Conservation (phyloP, 2,329 filamentous ascomycete species). For the Penicillium vulpinum region DNA sequence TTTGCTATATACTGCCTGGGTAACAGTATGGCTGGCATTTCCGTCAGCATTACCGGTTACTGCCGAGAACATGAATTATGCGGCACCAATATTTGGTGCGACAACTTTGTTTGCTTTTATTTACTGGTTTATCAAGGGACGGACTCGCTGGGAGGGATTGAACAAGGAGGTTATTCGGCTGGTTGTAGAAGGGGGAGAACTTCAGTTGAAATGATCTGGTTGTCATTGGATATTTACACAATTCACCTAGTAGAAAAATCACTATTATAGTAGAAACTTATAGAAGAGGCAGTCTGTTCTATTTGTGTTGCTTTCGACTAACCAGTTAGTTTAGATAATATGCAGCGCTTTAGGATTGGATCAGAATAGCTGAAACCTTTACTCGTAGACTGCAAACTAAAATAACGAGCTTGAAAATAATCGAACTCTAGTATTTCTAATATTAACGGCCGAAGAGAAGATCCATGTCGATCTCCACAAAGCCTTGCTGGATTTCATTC, state of each 20-base stretch:
- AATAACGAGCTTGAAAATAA: neutral
- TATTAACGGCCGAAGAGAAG: neutral
- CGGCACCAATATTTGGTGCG: conserved; percentile 34
- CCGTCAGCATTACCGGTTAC: conserved; percentile 37
- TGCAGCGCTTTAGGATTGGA: neutral
- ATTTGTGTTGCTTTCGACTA: neutral
- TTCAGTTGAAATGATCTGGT: conserved; percentile 7
- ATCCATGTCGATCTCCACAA: conserved; percentile 1
- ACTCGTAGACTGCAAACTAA: neutral
- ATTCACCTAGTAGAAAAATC: neutral
- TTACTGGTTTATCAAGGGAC: conserved; percentile 15
- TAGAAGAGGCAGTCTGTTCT: neutral
- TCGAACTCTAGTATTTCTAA: neutral
- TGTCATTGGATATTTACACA: neutral
- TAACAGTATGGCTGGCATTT: conserved; percentile 37
- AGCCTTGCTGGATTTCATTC: neutral
- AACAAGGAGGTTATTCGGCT: conserved; percentile 13
- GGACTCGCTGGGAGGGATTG: conserved; percentile 8
- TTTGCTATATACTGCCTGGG: conserved; percentile 36
- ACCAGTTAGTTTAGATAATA: neutral
- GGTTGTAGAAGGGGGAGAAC: conserved; percentile 8
- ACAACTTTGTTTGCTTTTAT: conserved; percentile 7
- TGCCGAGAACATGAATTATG: conserved; percentile 43
- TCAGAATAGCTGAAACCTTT: too few relatives aligned
- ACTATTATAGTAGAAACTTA: neutral